Evolutionary conservation across 2,329 filamentous ascomycete species (phyloP), one percentile per base, ranked within the genome.

Genomic region (Drechslerella dactyloides): DNA sequence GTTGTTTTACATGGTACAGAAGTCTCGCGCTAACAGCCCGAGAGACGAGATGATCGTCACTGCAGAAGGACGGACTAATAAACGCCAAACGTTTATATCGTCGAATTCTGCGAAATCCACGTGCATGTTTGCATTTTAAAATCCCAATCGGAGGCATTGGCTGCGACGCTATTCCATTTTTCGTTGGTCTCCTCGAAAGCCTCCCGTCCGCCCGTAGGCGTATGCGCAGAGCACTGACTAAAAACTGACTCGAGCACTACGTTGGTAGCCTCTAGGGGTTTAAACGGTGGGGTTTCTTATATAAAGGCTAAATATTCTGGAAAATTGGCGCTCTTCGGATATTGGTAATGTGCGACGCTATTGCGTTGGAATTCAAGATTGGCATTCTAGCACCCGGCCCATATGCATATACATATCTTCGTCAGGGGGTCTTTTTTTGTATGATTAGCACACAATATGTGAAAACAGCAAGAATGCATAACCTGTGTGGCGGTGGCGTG

Each of bases 31-130:
- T 33, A 33, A 33, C 8, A 8, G 27, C 8, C 27, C 27, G 4
- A 33, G 27, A 33, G 27, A 33, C 27, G 27, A 33, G 27, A 33
- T 33, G 27, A 33, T 33, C 27, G 3, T 33, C 27, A 8, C 27
- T 33, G 27, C 27, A 33, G 8, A 33, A 8, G 8, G 27, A 33
- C 55, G 37, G 44, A 4, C 19, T 40, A 70, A 64, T 72, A 60
- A 58, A 72, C 55, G 35, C 44, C 42, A 72, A 61, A 72, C 68
- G 42, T 61, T 56, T 72, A 72, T 60, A 72, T 72, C 55, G n/a
- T n/a, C n/a, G n/a, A n/a, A n/a, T 55, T 59, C 52, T 11, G 19
- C 40, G 37, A 23, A 60, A 5, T 52, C 68, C 68, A 72, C 60
- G 68, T 65, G 68, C 24, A 60, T 53, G 17, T 7, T 30, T 10